A percentile compares a stretch with the other conserved stretches of the same genome.
phyloP scores from a whole-genome alignment of 257 asterid species.

The Fraxinus excelsior region DNA sequence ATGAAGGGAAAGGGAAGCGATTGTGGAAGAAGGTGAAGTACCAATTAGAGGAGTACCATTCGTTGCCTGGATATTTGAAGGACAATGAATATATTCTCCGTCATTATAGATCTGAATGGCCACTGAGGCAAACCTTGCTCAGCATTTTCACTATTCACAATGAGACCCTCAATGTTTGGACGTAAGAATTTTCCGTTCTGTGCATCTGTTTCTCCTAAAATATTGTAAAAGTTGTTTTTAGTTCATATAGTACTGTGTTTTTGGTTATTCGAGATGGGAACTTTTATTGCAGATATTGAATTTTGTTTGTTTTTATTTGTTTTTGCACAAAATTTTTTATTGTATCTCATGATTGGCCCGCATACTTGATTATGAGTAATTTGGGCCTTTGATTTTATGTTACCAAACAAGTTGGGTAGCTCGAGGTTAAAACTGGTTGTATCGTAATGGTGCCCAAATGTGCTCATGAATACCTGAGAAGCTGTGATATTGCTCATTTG shows the following conservation, averaged over 20 bases:
- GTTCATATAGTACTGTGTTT: slow-evolving; percentile 2
- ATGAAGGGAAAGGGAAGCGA: slow-evolving; percentile 66
- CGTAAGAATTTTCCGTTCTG: slow-evolving; percentile 51
- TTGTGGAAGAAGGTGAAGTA: slow-evolving; percentile 92
- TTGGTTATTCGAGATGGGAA: slow-evolving; percentile 1
- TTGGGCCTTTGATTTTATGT: neutral
- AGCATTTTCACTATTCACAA: slow-evolving; percentile 88
- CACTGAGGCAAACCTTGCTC: slow-evolving; percentile 71
- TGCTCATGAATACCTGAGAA: too few relatives aligned
- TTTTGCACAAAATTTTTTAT: neutral
- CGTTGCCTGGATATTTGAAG: slow-evolving; percentile 87
- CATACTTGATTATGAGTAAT: slow-evolving; percentile 1
- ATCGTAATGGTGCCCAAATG: too few relatives aligned
- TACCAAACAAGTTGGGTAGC: too few relatives aligned
- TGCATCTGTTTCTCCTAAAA: neutral
- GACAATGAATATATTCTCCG: slow-evolving; percentile 85
- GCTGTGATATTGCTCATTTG: too few relatives aligned
- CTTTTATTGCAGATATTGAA: neutral
- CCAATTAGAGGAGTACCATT: slow-evolving; percentile 89
- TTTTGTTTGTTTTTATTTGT: neutral
- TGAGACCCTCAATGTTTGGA: slow-evolving; percentile 97
- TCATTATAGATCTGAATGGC: slow-evolving; percentile 88
- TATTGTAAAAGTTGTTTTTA: neutral
- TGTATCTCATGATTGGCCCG: neutral
- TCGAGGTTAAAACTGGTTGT: too few relatives aligned